Evolutionary conservation across 257 asterid genomes (phyloP).

Genomic region (Fraxinus excelsior): DNA sequence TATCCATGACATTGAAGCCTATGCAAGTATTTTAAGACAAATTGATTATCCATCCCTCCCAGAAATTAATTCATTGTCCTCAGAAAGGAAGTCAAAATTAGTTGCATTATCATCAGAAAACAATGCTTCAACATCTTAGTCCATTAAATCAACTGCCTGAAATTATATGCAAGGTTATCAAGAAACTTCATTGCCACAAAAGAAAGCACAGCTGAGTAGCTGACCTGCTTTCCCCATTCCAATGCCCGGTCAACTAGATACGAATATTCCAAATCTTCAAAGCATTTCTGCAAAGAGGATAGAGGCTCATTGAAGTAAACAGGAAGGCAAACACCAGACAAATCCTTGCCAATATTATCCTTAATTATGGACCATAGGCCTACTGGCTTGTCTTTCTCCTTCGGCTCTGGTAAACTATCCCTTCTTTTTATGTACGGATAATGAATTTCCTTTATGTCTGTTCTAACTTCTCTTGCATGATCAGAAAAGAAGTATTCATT

Average conservation of each 20-base stretch:
- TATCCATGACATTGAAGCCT: not conserved
- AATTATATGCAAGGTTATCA: constrained; percentile 13
- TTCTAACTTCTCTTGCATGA: constrained; percentile 49
- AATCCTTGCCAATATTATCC: constrained; percentile 98
- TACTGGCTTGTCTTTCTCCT: constrained; percentile 94
- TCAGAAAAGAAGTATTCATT: constrained; percentile 60
- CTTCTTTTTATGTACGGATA: constrained; percentile 81
- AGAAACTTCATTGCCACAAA: constrained; percentile 22
- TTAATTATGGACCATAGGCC: constrained; percentile 97
- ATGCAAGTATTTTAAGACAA: constrained; percentile 1
- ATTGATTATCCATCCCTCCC: not conserved
- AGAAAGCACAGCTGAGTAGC: constrained; percentile 25
- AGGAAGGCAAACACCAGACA: constrained; percentile 99
- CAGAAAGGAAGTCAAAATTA: not conserved
- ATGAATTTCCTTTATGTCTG: constrained; percentile 56
- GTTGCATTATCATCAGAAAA: constrained; percentile 13
- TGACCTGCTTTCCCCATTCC: constrained; percentile 95
- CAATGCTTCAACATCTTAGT: constrained; percentile 3
- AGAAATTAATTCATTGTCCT: not conserved
- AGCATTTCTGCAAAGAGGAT: constrained; percentile 95
- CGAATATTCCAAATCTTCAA: constrained; percentile 96
- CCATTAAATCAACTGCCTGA: constrained; percentile 18
- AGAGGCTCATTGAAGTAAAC: constrained; percentile 98
- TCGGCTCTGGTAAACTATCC: constrained; percentile 86
- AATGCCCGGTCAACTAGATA: constrained; percentile 86